Evolutionary conservation across 1,139 yeast species (phyloP).

Genomic region (Yamadazyma pseudoaaseri): DNA sequence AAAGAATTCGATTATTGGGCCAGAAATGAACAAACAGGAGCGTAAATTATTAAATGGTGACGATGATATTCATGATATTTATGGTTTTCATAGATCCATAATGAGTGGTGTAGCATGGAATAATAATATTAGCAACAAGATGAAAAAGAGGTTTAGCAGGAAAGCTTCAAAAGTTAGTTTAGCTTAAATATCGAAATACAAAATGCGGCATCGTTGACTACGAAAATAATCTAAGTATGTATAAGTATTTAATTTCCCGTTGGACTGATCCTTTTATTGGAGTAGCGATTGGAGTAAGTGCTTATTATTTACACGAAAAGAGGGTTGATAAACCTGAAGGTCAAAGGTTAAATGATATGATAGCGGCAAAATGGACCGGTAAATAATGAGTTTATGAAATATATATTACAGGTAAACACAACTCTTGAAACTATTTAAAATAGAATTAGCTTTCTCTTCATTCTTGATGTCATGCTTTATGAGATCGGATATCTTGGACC

Average conservation of each 20-base stretch:
- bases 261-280: constrained; percentile 60
- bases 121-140: constrained; percentile 49
- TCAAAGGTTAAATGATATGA: constrained; percentile 53
- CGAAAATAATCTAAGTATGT: constrained; percentile 10
- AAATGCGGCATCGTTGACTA: constrained; percentile 1
- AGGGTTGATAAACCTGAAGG: constrained; percentile 56
- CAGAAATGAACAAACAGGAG: constrained; percentile 43
- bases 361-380: constrained; percentile 7
- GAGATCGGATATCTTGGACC: constrained; percentile 30
- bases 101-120: constrained; percentile 61
- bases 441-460: constrained; percentile 22
- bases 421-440: constrained; percentile 36
- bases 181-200: not conserved
- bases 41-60: constrained; percentile 31
- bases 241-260: constrained; percentile 39
- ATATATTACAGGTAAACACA: not conserved
- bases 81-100: constrained; percentile 51
- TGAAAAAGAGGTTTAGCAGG: constrained; percentile 42
- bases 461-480: constrained; percentile 31
- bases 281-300: constrained; percentile 52
- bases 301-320: constrained; percentile 60
- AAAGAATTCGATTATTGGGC: constrained; percentile 26
- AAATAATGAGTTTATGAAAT: not conserved
- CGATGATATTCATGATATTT: constrained; percentile 43
- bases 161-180: constrained; percentile 15